Percentiles rank a stretch among this genome's conserved stretches.
phyloP scores from a whole-genome alignment of 495 filamentous ascomycete genomes.

The Neurospora cerealis region DNA sequence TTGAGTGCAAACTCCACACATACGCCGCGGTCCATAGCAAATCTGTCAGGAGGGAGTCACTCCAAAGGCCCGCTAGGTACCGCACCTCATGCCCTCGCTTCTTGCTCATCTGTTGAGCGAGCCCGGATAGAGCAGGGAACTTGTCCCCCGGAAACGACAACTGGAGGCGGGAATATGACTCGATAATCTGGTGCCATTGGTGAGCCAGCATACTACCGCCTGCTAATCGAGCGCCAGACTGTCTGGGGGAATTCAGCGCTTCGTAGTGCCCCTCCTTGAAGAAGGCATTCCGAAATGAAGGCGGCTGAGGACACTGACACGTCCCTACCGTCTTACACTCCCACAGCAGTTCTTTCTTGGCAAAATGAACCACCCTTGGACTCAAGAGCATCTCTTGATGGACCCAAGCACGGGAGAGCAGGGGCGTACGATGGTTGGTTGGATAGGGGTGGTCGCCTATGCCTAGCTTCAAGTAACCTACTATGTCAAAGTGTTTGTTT shows the following conservation, averaged over 20 bases:
- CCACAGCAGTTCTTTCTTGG: constrained; percentile 1
- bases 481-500: background rate
- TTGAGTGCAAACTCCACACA: background rate
- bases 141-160: constrained; percentile 3
- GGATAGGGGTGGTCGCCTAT: background rate
- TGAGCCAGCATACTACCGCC: background rate
- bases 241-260: background rate
- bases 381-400: constrained; percentile 1
- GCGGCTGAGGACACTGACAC: background rate
- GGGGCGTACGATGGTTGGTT: constrained; percentile 1
- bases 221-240: background rate
- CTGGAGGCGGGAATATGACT: constrained; percentile 7
- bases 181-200: constrained; percentile 8
- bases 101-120: constrained; percentile 1
- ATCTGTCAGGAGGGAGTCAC: background rate
- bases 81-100: background rate
- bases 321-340: constrained; percentile 1
- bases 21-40: constrained; percentile 4
- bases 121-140: constrained; percentile 7
- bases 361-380: background rate
- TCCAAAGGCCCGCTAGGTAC: constrained; percentile 9
- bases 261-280: background rate
- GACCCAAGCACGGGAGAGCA: background rate
- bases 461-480: background rate
- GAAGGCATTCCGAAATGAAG: background rate